These are phyloP conservation scores for Ascochyta koolunga DNA, from an alignment of 2,329 filamentous ascomycete genomes.

Conservation along the genomic window DNA sequence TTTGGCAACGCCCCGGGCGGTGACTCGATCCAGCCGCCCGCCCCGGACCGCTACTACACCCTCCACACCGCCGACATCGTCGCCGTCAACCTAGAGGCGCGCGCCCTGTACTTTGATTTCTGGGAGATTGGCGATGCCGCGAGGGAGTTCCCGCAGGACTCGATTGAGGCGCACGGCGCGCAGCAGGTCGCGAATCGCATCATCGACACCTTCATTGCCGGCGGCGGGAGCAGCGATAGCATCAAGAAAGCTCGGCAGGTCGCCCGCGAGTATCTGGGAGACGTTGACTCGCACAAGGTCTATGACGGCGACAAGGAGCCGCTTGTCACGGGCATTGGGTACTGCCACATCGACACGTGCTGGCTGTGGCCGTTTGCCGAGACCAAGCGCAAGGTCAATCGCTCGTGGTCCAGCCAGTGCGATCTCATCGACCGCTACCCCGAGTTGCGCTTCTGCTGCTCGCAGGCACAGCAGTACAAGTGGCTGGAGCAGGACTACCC, in stretches of 20 bases:
- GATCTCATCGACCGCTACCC: conserved; percentile 94
- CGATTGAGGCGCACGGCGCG: conserved; percentile 87
- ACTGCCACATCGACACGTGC: conserved; percentile 97
- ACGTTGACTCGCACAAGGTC: conserved; percentile 81
- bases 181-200: conserved; percentile 83
- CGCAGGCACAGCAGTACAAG: conserved; percentile 96
- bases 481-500: conserved; percentile 94
- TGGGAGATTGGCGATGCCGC: conserved; percentile 96
- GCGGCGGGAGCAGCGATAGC: conserved; percentile 72
- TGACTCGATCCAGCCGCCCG: conserved; percentile 85
- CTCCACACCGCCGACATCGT: conserved; percentile 83
- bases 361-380: conserved; percentile 99
- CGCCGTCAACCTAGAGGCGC: conserved; percentile 83
- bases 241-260: conserved; percentile 82
- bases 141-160: conserved; percentile 85
- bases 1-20: conserved; percentile 89
- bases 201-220: conserved; percentile 86
- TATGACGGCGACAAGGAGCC: conserved; percentile 77
- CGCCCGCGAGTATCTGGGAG: conserved; percentile 80
- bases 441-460: conserved; percentile 89
- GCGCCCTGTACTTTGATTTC: conserved; percentile 86
- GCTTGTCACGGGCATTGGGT: conserved; percentile 86
- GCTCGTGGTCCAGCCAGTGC: conserved; percentile 97
- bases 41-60: conserved; percentile 80
- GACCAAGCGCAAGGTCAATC: conserved; percentile 93